Base-by-base conservation (phyloP, 208 protist species). In the Trypanosoma conorhini region DNA sequence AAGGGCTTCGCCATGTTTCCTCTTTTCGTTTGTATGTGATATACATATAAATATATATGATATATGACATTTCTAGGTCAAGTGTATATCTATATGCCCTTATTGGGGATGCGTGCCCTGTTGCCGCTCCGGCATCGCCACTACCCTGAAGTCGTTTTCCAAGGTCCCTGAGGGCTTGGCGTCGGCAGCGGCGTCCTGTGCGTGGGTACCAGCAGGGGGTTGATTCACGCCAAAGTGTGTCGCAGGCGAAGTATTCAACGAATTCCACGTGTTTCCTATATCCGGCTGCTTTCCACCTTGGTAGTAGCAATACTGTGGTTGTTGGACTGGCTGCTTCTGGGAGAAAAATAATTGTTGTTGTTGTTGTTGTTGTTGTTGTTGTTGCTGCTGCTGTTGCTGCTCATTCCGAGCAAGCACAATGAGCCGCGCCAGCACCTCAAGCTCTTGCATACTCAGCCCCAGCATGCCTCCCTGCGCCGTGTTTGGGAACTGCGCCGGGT, bases 401-500 rank as follows among this genome's bases (percentile, higher is more conserved):
- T 66, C 62, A 46, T 62, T 58, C 54, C 50, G 19, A 21, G 62
- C 62, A 19, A 54, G 42, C 33, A 60, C 52, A 48, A 69, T 69
- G 13, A 69, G 64, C n/a, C 38, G 64, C 52, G 52, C 64, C 24
- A 69, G 64, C 17, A 69, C 64, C 50, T 33, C 28, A 46, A 69
- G 64, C 64, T 69, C 64, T 24, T 69, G 56, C 67, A 66, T 64
- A 24, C 21, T 56, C 50, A 66, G 42, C 30, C 42, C 67, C 33
- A n/a, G n/a, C n/a, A 62, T 26, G 19, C 48, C 13, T 40, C 67
- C 67, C 15, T n/a, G 26, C 5, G 52, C 22, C 13, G 58, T 4
- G 19, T 50, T 38, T 30, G 22, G 17, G 1, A 26, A 9, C 30
- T 19, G 62, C 38, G 38, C 35, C 38, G 40, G 21, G 5, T 35